These are phyloP conservation scores for Volvariella surrecta DNA, from an alignment of 1,284 basidiomycete genomes.

Conservation along the genomic window DNA sequence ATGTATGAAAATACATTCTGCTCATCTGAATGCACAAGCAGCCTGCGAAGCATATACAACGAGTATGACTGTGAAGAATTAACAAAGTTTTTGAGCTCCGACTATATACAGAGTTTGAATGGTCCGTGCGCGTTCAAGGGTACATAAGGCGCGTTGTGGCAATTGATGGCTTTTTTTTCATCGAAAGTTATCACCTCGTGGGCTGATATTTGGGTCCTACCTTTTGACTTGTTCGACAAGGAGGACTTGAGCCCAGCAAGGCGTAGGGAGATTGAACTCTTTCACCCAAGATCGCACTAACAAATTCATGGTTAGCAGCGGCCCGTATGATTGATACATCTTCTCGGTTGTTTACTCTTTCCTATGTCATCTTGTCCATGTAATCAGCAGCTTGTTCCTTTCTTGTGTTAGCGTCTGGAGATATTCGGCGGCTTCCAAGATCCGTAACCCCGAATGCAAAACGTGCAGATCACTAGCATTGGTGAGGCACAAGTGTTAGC, in stretches of 20 bases:
- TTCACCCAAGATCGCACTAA: slow-evolving; percentile 38
- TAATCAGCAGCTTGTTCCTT: too few species aligned
- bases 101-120: slow-evolving; percentile 18
- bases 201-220: slow-evolving; percentile 62
- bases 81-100: slow-evolving; percentile 13
- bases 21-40: background rate
- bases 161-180: slow-evolving; percentile 14
- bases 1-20: background rate
- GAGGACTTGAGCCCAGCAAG: slow-evolving; percentile 40
- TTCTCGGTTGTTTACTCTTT: background rate
- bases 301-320: slow-evolving; percentile 30
- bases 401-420: too few species aligned
- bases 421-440: too few species aligned
- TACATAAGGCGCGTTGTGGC: slow-evolving; percentile 18
- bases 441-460: too few species aligned
- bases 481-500: too few species aligned
- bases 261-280: slow-evolving; percentile 36
- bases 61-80: slow-evolving; percentile 54
- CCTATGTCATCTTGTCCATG: too few species aligned
- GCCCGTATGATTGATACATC: slow-evolving; percentile 50
- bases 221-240: slow-evolving; percentile 21
- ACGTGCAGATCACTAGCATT: too few species aligned
- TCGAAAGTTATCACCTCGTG: slow-evolving; percentile 66
- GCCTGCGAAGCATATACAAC: slow-evolving; percentile 13
- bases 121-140: slow-evolving; percentile 47